Evolutionary conservation across 495 filamentous ascomycete species (phyloP).

Genomic region (Lasiosphaeris hirsuta): DNA sequence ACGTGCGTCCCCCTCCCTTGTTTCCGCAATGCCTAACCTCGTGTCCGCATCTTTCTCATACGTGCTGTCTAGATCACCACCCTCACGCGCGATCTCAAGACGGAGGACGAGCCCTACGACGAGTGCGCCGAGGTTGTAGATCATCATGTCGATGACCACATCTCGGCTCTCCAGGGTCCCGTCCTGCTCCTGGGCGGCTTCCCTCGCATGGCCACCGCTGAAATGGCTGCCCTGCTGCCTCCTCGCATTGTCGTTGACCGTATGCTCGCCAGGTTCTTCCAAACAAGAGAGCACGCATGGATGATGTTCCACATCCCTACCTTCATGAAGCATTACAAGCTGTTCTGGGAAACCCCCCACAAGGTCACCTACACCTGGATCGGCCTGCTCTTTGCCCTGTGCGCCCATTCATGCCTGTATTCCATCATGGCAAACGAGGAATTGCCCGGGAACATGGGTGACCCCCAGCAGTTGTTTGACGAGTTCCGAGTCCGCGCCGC

Average conservation of each 20-base stretch:
- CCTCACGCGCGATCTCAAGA: conserved; percentile 22
- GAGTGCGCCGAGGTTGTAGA: conserved; percentile 17
- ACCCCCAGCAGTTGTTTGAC: conserved; percentile 20
- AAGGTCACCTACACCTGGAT: conserved; percentile 24
- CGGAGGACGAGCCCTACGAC: conserved; percentile 16
- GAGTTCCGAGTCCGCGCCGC: conserved; percentile 27
- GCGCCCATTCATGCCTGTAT: conserved; percentile 23
- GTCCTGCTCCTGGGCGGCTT: conserved; percentile 42
- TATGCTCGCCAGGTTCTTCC: conserved; percentile 45
- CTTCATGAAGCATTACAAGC: conserved; percentile 37
- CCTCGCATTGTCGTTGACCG: conserved; percentile 40
- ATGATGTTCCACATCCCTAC: conserved; percentile 44
- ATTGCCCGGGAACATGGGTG: conserved; percentile 22
- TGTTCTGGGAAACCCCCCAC: conserved; percentile 28
- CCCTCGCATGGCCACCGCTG: conserved; percentile 31
- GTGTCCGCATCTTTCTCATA: conserved; percentile 2
- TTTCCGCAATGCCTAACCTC: not conserved
- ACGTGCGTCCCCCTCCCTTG: conserved; percentile 33
- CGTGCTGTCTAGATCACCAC: conserved; percentile 22
- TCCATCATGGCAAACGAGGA: conserved; percentile 23
- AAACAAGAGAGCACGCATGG: conserved; percentile 41
- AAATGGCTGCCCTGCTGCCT: conserved; percentile 42
- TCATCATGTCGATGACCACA: conserved; percentile 19
- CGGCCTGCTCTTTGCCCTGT: conserved; percentile 31
- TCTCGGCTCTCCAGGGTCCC: conserved; percentile 27